These are phyloP conservation scores for Aquanectria penicillioides DNA, from an alignment of 2,329 filamentous ascomycete species.

Conservation along the genomic window DNA sequence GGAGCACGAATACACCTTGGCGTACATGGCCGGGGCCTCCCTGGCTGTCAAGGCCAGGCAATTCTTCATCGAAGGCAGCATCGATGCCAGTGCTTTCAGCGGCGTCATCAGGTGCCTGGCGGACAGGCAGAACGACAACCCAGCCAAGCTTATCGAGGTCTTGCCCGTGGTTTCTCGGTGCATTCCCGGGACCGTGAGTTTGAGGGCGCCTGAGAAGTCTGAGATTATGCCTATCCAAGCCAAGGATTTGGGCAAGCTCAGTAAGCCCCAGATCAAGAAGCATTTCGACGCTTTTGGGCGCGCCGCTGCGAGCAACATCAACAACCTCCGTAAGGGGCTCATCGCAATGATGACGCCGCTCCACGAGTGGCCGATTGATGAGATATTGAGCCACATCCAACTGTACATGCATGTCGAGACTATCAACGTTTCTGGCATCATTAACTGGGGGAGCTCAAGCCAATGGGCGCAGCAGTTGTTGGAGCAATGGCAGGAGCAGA, in stretches of 20 bases:
- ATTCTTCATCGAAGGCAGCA: background rate
- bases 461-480: background rate
- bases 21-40: background rate
- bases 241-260: background rate
- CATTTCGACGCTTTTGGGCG: background rate
- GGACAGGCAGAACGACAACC: background rate
- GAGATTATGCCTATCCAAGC: background rate
- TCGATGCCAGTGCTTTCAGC: background rate
- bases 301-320: background rate
- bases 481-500: background rate
- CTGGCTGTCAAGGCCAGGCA: background rate
- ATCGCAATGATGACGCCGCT: background rate
- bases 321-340: background rate
- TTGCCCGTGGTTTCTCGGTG: background rate
- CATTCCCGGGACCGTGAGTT: background rate
- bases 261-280: slow-evolving; percentile 1
- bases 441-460: background rate
- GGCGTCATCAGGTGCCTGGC: background rate
- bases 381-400: too few relatives aligned
- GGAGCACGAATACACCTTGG: background rate
- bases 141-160: background rate
- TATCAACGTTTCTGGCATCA: background rate
- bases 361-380: background rate
- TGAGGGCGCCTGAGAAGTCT: too few relatives aligned
- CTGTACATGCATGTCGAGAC: background rate